These are phyloP conservation scores for Fragilaria radians DNA, from an alignment of 108 stramenopile species.

Conservation along the genomic window DNA sequence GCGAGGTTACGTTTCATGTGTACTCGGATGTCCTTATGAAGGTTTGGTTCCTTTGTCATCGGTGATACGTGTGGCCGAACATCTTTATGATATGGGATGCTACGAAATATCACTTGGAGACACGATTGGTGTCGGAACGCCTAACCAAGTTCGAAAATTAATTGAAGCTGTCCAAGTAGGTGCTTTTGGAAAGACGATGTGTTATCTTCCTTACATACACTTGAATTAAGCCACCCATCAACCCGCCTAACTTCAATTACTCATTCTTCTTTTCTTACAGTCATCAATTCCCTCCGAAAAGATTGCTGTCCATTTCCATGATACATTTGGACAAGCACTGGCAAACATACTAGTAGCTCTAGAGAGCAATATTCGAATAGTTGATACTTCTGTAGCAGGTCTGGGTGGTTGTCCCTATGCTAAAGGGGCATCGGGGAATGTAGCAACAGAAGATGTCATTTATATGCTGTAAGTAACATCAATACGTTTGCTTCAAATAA, in stretches of 20 bases:
- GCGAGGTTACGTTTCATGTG: constrained; percentile 85
- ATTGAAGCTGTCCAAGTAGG: constrained; percentile 38
- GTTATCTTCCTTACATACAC: too few relatives aligned
- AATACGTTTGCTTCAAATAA: not conserved
- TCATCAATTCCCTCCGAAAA: constrained; percentile 4
- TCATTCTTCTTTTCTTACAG: not conserved
- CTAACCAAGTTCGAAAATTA: constrained; percentile 32
- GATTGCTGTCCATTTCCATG: constrained; percentile 88
- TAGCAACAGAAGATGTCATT: constrained; percentile 92
- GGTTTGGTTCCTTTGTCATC: constrained; percentile 47
- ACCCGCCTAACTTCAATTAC: too few relatives aligned
- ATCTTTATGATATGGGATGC: constrained; percentile 77
- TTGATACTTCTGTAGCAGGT: constrained; percentile 83
- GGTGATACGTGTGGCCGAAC: constrained; percentile 51
- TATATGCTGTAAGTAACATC: constrained; percentile 64
- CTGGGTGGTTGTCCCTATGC: constrained; percentile 89
- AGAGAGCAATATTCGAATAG: constrained; percentile 50
- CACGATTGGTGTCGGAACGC: constrained; percentile 83
- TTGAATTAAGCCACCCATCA: too few relatives aligned
- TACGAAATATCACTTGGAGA: constrained; percentile 84
- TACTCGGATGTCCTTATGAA: constrained; percentile 85
- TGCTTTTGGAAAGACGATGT: not conserved
- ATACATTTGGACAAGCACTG: constrained; percentile 85
- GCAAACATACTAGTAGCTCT: constrained; percentile 74
- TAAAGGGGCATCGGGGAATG: constrained; percentile 82